Evolutionary conservation across 228 moss, liverwort and hornwort genomes (phyloP).

Genomic region (Sphagnum fallax): DNA sequence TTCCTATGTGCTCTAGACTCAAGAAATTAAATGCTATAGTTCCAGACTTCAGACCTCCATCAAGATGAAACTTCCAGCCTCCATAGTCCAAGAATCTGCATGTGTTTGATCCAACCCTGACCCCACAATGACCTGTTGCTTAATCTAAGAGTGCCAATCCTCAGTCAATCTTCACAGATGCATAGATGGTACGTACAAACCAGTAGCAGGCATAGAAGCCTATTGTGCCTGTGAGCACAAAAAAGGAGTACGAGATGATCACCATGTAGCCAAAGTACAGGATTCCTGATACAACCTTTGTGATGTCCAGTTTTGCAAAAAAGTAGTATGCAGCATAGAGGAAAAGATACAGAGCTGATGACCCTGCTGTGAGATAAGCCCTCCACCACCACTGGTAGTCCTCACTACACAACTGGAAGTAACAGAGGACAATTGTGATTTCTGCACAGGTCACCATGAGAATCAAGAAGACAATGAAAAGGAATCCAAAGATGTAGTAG

Average conservation of each 20-base stretch:
- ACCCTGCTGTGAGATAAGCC: slow-evolving; percentile 83
- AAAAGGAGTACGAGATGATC: slow-evolving; percentile 94
- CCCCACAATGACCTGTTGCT: neutral
- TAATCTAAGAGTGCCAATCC: neutral
- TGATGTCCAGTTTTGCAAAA: slow-evolving; percentile 84
- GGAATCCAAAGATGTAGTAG: slow-evolving; percentile 88
- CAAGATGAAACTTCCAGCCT: too few relatives aligned
- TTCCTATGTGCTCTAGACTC: too few relatives aligned
- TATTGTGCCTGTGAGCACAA: slow-evolving; percentile 91
- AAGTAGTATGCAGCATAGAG: slow-evolving; percentile 86
- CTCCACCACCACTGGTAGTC: slow-evolving; percentile 99
- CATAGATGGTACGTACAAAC: slow-evolving; percentile 77
- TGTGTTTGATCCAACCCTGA: neutral
- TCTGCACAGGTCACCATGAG: slow-evolving; percentile 88
- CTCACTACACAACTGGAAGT: slow-evolving; percentile 97
- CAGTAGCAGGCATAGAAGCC: slow-evolving; percentile 78
- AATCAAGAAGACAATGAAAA: slow-evolving; percentile 85
- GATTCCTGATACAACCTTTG: slow-evolving; percentile 72
- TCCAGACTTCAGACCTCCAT: too few relatives aligned
- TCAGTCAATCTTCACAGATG: slow-evolving; percentile 89
- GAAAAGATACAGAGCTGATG: slow-evolving; percentile 83
- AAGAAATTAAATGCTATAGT: too few relatives aligned
- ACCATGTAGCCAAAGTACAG: slow-evolving; percentile 95
- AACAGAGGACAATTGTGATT: slow-evolving; percentile 91
- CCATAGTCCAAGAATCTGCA: neutral